Conservation (phyloP, 805 yeast genomes). For the Barnettozyma salicaria region DNA sequence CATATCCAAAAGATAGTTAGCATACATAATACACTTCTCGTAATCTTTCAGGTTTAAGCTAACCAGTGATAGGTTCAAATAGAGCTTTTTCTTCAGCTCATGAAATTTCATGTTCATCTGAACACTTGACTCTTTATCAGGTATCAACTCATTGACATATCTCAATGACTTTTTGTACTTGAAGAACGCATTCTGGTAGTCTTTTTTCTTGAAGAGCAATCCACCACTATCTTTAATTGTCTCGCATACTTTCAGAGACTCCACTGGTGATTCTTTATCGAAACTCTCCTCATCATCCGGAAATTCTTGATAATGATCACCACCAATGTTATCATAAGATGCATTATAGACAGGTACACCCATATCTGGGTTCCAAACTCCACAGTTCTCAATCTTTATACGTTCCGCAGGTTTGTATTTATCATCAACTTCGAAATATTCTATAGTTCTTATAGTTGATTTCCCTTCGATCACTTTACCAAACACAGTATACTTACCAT, state of each 20-base stretch:
- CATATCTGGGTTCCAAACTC: constrained; percentile 51
- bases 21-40: constrained; percentile 45
- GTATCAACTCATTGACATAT: constrained; percentile 65
- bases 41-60: constrained; percentile 45
- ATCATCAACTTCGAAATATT: constrained; percentile 40
- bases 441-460: constrained; percentile 62
- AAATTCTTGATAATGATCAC: constrained; percentile 68
- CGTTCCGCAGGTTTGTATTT: constrained; percentile 37
- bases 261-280: constrained; percentile 49
- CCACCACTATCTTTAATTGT: constrained; percentile 67
- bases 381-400: constrained; percentile 51
- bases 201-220: constrained; percentile 47
- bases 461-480: constrained; percentile 67
- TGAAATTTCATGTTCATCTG: constrained; percentile 44
- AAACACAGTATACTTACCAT: constrained; percentile 71
- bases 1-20: constrained; percentile 52
- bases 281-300: constrained; percentile 68
- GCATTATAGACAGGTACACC: constrained; percentile 58
- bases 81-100: constrained; percentile 36
- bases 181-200: constrained; percentile 44
- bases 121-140: constrained; percentile 59
- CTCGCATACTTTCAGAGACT: constrained; percentile 43
- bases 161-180: constrained; percentile 64
- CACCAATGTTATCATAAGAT: constrained; percentile 53
- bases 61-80: constrained; percentile 51